Evolutionary conservation across 352 stramenopile genomes (phyloP), one percentile per base, ranked within the genome.

Genomic region (Lagenidium giganteum): DNA sequence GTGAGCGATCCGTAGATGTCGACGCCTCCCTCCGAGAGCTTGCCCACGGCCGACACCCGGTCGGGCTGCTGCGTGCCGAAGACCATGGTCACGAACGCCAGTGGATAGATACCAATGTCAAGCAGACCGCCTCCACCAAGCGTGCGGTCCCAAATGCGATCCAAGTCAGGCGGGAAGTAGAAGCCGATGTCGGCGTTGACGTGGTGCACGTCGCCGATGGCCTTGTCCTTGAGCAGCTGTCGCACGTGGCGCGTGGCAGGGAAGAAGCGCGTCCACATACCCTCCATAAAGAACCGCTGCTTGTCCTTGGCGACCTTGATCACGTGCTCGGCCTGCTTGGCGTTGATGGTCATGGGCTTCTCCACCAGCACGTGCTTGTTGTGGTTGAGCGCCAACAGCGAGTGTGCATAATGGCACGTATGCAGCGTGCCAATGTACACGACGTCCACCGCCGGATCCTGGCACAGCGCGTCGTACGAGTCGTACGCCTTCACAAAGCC

Each of bases 381-480:
- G 35, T 72, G 60, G 21, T 64, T 61, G 6, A 96, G 46, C 16
- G 73, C 86, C 47, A 84, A 57, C 36, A 83, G 39, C 21, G 75
- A 70, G 51, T 88, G 72, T 25, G 67, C 57, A 41, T 67, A 72
- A 57, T 95, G 84, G 54, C 82, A 77, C 18, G 68, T 63, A 57
- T 96, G 83, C 13, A 96, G 47, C 46, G 86, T 94, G 17, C 79
- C 86, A 23, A 96, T 65, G 61, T 96, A 96, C 21, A 95, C 72
- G 39, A 95, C 73, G 40, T 96, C 80, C 22, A 96, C 74, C 3
- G 80, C 52, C 3, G 67, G 23, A 64, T 96, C 84, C 6, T 52
- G 33, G 16, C 65, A 55, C 14, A 96, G 56, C 35, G 78, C 81
- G 24, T 90, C 71, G 64, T 97, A 97, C 38, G 64, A 79, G 11